These are phyloP conservation scores for Pluteus cervinus DNA, from an alignment of 768 basidiomycete genomes.

Conservation along the genomic window DNA sequence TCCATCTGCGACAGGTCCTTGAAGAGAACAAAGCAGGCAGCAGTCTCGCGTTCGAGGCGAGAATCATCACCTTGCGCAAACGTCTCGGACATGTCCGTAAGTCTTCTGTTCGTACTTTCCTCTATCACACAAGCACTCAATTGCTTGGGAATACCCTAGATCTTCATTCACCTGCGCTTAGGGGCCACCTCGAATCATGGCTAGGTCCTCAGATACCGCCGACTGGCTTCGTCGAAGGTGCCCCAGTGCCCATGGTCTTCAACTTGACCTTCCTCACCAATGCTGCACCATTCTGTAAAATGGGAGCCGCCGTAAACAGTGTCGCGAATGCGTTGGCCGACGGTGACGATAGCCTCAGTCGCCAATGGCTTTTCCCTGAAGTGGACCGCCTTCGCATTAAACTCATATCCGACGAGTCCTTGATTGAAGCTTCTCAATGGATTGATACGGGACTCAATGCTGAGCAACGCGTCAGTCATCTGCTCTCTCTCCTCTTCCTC, in stretches of 20 bases:
- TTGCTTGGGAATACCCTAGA: slow-evolving; percentile 18
- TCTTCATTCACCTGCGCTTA: slow-evolving; percentile 33
- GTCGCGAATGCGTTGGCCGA: slow-evolving; percentile 19
- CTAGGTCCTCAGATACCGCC: slow-evolving; percentile 16
- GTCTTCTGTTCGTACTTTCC: slow-evolving; percentile 14
- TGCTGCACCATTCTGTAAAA: slow-evolving; percentile 32
- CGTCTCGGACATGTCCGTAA: slow-evolving; percentile 41
- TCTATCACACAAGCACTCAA: neutral
- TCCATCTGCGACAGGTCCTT: slow-evolving; percentile 37
- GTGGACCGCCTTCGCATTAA: slow-evolving; percentile 19
- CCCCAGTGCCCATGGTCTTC: slow-evolving; percentile 33
- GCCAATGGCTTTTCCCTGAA: slow-evolving; percentile 42
- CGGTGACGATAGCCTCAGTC: slow-evolving; percentile 21
- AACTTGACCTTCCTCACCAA: slow-evolving; percentile 46
- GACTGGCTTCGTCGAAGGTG: slow-evolving; percentile 24
- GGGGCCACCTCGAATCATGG: slow-evolving; percentile 32
- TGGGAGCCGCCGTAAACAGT: slow-evolving; percentile 33
- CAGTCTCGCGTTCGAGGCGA: slow-evolving; percentile 37
- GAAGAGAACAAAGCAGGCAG: slow-evolving; percentile 24
- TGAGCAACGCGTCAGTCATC: slow-evolving; percentile 35
- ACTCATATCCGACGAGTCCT: slow-evolving; percentile 16
- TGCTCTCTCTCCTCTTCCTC: neutral
- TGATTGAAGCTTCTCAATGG: slow-evolving; percentile 31
- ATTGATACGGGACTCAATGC: slow-evolving; percentile 38
- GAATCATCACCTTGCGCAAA: slow-evolving; percentile 36